Percentiles rank a stretch among this genome's conserved stretches.
Evolutionary conservation across 495 filamentous ascomycete species (phyloP).

Genomic region (Penicillium cinerascens): DNA sequence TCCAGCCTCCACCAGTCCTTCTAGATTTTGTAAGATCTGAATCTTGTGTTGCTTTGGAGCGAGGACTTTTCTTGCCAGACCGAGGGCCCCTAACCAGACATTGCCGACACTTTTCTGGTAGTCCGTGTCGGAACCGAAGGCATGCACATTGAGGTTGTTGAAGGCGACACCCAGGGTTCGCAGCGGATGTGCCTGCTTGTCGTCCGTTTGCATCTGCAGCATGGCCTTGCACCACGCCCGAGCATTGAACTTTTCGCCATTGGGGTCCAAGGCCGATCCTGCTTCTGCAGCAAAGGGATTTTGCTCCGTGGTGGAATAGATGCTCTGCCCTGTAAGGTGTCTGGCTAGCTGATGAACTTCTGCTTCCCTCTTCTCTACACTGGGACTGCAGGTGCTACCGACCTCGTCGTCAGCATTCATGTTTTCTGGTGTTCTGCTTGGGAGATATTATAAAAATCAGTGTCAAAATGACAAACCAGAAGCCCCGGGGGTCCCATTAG

Average conservation of each 20-base stretch:
- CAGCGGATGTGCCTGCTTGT: not conserved
- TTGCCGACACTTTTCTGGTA: conserved; percentile 1
- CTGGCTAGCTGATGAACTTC: no score
- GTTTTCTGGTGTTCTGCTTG: no score
- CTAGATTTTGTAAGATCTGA: not conserved
- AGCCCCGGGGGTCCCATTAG: no score
- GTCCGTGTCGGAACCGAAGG: conserved; percentile 1
- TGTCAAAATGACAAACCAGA: no score
- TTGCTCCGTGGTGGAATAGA: no score
- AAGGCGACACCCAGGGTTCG: conserved; percentile 3
- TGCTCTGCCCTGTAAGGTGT: no score
- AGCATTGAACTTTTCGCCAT: not conserved
- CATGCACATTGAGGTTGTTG: conserved; percentile 1
- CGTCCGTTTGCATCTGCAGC: not conserved
- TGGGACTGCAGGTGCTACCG: no score
- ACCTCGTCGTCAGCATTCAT: no score
- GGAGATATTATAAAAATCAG: no score
- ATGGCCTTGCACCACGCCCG: not conserved
- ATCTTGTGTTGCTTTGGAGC: not conserved
- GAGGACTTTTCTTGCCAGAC: not conserved
- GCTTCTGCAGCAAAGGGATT: no score
- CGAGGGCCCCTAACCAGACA: not conserved
- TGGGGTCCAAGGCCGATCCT: not conserved
- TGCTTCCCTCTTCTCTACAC: no score
- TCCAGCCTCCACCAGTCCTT: conserved; percentile 28